A percentile compares a stretch with the other conserved stretches of the same genome.
phyloP scores from a whole-genome alignment of 495 filamentous ascomycete species.

The Tuber magnatum region DNA sequence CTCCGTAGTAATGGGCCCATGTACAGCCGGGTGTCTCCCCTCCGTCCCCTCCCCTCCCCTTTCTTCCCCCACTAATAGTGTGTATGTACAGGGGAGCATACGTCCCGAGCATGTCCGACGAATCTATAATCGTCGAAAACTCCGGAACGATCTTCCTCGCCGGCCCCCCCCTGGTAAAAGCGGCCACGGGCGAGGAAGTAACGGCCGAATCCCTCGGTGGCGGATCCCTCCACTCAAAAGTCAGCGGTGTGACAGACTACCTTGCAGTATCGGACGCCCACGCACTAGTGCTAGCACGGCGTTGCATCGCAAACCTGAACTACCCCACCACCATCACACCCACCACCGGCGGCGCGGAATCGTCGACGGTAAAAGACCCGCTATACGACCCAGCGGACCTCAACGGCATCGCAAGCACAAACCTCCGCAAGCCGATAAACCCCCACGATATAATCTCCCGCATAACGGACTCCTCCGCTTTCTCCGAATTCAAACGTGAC shows the following conservation, averaged over 20 bases:
- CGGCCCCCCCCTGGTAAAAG: constrained; percentile 90
- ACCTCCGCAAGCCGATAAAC: constrained; percentile 73
- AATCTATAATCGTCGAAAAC: constrained; percentile 90
- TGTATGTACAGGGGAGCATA: constrained; percentile 67
- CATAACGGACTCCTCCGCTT: constrained; percentile 83
- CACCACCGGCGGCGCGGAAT: constrained; percentile 31
- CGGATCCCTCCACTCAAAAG: constrained; percentile 80
- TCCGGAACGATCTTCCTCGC: constrained; percentile 96
- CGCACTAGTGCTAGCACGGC: constrained; percentile 75
- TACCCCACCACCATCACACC: constrained; percentile 53
- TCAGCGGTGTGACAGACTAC: constrained; percentile 95
- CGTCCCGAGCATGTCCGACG: constrained; percentile 94
- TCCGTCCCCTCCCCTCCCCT: neutral
- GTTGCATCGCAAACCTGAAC: constrained; percentile 82
- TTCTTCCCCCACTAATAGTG: neutral
- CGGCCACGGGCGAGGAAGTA: constrained; percentile 89
- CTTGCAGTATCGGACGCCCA: constrained; percentile 91
- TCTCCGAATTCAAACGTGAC: constrained; percentile 89
- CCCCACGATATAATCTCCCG: constrained; percentile 88
- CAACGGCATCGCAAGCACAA: constrained; percentile 78
- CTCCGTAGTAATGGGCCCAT: constrained; percentile 91
- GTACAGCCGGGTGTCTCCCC: constrained; percentile 33
- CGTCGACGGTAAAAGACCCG: constrained; percentile 55
- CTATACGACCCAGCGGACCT: constrained; percentile 76
- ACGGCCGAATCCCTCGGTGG: constrained; percentile 89